Evolutionary conservation across 108 stramenopile genomes (phyloP), one percentile per base, ranked within the genome.

Genomic region (Fragilaria crotonensis): DNA sequence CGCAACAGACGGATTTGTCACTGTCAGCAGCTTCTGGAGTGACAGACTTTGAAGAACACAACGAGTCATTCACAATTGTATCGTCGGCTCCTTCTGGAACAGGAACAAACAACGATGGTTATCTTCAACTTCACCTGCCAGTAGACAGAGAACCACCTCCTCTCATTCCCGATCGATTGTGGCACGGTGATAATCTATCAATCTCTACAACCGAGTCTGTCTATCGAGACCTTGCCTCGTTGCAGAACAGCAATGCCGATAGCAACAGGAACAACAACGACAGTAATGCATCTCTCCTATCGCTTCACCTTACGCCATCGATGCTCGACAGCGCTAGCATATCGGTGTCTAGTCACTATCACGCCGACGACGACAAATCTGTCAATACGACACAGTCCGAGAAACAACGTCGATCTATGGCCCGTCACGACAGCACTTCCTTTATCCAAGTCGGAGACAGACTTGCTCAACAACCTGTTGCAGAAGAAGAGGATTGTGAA

Each of bases 11-110:
- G 11, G 36, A 41, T 41, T 11, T 11, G 7, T 41, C 36, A 41
- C 14, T 11, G 7, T 41, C 36, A 41, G 7, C 36, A 41, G 36
- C 11, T 41, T 41, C 14, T 14, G 36, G 36, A 14, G 36, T 7
- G 14, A 41, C 36, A n/a, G n/a, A n/a, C n/a, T n/a, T n/a, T n/a
- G n/a, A n/a, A n/a, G n/a, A n/a, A n/a, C n/a, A n/a, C n/a, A n/a
- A n/a, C n/a, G n/a, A n/a, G n/a, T n/a, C n/a, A n/a, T n/a, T n/a
- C n/a, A 68, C 68, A 11, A 70, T 70, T 32, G 27, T 70, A 25
- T 63, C 69, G 3, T 70, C 69, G n/a, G 45, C 54, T 41, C 56
- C 62, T 33, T 70, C 69, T 9, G 69, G 57, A 23, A n/a, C n/a
- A n/a, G n/a, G n/a, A n/a, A n/a, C n/a, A n/a, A n/a, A n/a, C n/a